Percentiles rank a stretch among this genome's conserved stretches.
phyloP scores from a whole-genome alignment of 2,329 filamentous ascomycete species.

The Didymella segeticola region DNA sequence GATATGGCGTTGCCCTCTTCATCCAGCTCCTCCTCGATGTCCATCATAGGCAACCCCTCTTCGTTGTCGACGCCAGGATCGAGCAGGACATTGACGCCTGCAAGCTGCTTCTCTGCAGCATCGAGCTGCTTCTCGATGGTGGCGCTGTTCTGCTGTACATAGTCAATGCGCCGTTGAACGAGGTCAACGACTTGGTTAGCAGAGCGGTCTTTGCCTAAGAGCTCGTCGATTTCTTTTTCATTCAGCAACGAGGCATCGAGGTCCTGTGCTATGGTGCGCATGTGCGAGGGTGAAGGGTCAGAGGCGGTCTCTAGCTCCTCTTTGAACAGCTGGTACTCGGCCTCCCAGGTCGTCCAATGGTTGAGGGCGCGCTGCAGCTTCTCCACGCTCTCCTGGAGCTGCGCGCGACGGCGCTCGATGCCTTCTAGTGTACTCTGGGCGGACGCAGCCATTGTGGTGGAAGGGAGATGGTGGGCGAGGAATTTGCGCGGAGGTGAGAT shows the following conservation, averaged over 20 bases:
- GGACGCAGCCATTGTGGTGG: constrained; percentile 33
- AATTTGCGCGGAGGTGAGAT: constrained; percentile 5
- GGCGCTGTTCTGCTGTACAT: constrained; percentile 81
- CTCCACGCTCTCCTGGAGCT: constrained; percentile 76
- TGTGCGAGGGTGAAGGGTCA: constrained; percentile 34
- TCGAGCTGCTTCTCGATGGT: constrained; percentile 77
- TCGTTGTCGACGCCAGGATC: constrained; percentile 70
- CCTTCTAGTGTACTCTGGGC: constrained; percentile 64
- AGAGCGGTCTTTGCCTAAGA: constrained; percentile 61
- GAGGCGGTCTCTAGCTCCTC: constrained; percentile 70
- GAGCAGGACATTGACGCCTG: constrained; percentile 61
- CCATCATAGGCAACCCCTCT: constrained; percentile 78
- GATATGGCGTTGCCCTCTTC: constrained; percentile 85
- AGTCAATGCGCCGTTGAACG: constrained; percentile 81
- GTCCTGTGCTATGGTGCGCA: constrained; percentile 59
- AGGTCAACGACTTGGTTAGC: constrained; percentile 70
- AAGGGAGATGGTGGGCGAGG: constrained; percentile 2
- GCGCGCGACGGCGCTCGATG: constrained; percentile 75
- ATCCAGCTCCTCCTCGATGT: constrained; percentile 91
- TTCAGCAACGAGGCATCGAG: constrained; percentile 71
- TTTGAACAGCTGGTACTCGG: constrained; percentile 88
- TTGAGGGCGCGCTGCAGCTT: constrained; percentile 77
- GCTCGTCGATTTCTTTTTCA: constrained; percentile 63
- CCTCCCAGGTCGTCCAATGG: constrained; percentile 90
- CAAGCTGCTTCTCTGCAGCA: constrained; percentile 72